A percentile compares a stretch with the other conserved stretches of the same genome.
These are phyloP conservation scores for Butyriboletus loyo DNA, from an alignment of 768 basidiomycete species.

Conservation along the genomic window DNA sequence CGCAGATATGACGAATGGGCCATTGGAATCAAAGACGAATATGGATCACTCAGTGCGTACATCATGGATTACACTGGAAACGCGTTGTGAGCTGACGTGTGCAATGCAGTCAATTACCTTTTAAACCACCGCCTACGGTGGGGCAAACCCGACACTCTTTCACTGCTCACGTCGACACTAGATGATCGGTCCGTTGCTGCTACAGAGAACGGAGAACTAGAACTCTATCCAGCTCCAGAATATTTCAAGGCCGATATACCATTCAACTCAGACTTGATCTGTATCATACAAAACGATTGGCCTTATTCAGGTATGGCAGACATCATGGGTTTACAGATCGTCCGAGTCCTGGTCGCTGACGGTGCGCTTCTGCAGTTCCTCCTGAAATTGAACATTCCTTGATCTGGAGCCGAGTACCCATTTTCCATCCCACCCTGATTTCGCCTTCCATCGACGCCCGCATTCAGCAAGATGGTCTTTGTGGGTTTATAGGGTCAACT, in stretches of 20 bases:
- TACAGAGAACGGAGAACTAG: background rate
- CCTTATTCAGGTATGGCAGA: slow-evolving; percentile 68
- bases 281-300: slow-evolving; percentile 83
- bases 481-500: slow-evolving; percentile 71
- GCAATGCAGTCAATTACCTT: slow-evolving; percentile 63
- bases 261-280: slow-evolving; percentile 45
- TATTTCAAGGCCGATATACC: slow-evolving; percentile 70
- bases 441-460: slow-evolving; percentile 50
- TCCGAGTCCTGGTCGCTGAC: background rate
- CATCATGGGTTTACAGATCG: background rate
- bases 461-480: slow-evolving; percentile 72
- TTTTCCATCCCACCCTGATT: slow-evolving; percentile 60
- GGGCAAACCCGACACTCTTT: slow-evolving; percentile 66
- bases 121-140: slow-evolving; percentile 66
- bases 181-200: slow-evolving; percentile 32
- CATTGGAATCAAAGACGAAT: slow-evolving; percentile 47
- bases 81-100: background rate
- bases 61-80: background rate
- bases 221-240: slow-evolving; percentile 30
- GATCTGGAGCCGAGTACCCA: slow-evolving; percentile 74
- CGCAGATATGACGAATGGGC: slow-evolving; percentile 61
- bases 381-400: slow-evolving; percentile 69
- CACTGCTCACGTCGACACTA: slow-evolving; percentile 56
- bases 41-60: slow-evolving; percentile 64
- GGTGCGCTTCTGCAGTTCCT: slow-evolving; percentile 46